phyloP scores from a whole-genome alignment of 2,329 filamentous ascomycete species.

The Calonectria pauciramosa region DNA sequence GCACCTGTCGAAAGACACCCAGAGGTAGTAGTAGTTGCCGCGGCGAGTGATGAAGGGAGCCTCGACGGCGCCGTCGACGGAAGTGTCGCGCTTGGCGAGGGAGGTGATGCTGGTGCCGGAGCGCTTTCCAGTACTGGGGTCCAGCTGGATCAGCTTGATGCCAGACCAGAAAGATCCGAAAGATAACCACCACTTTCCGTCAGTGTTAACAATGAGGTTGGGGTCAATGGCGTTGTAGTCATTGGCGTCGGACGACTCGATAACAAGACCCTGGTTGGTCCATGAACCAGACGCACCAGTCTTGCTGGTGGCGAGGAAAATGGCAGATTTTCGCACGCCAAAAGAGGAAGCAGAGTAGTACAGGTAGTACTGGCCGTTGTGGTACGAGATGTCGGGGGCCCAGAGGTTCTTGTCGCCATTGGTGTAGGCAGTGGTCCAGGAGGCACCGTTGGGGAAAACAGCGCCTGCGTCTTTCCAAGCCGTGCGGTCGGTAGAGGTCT shows the following conservation, averaged over 20 bases:
- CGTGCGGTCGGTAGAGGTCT: conserved; percentile 4
- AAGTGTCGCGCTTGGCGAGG: background rate
- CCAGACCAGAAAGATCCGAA: background rate
- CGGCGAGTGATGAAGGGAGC: background rate
- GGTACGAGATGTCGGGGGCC: conserved; percentile 68
- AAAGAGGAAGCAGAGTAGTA: conserved; percentile 52
- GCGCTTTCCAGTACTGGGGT: background rate
- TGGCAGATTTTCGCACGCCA: conserved; percentile 31
- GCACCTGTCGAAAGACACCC: background rate
- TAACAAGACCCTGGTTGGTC: background rate
- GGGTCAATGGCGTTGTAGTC: background rate
- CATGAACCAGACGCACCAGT: background rate
- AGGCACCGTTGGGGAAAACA: conserved; percentile 1
- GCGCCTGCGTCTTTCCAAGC: background rate
- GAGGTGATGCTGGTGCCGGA: background rate
- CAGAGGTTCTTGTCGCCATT: conserved; percentile 48
- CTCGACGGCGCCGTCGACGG: background rate
- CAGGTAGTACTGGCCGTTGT: conserved; percentile 48
- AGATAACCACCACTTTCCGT: background rate
- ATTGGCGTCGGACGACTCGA: background rate
- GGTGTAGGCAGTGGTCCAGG: conserved; percentile 39
- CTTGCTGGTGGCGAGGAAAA: background rate
- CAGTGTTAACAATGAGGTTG: background rate
- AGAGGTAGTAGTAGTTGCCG: background rate
- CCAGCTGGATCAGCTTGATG: background rate